These are phyloP conservation scores for Arthrobotrys pseudoclavata DNA, from an alignment of 2,329 filamentous ascomycete genomes.

Conservation along the genomic window DNA sequence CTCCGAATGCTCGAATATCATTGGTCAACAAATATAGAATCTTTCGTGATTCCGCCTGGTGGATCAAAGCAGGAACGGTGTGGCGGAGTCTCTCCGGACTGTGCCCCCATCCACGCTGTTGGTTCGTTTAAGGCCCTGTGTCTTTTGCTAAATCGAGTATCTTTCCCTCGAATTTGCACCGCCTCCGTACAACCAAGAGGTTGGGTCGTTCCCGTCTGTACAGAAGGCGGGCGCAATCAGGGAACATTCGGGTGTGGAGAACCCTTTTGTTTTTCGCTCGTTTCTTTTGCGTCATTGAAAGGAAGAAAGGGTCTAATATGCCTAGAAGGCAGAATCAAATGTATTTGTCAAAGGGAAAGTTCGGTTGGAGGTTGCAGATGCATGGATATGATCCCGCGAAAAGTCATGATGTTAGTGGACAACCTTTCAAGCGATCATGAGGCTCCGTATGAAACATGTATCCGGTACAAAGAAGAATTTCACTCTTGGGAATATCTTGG, in stretches of 20 bases:
- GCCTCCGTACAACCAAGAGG: constrained; percentile 50
- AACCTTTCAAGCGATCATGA: constrained; percentile 22
- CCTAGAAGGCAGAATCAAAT: constrained; percentile 54
- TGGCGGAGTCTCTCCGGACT: constrained; percentile 52
- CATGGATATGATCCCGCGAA: constrained; percentile 43
- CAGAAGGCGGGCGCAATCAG: constrained; percentile 46
- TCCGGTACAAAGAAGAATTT: neutral
- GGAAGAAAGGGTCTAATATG: constrained; percentile 31
- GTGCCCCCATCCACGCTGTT: constrained; percentile 31
- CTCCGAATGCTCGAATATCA: constrained; percentile 12
- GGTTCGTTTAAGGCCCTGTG: constrained; percentile 43
- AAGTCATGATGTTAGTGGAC: constrained; percentile 22
- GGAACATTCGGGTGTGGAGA: constrained; percentile 42
- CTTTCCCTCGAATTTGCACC: constrained; percentile 44
- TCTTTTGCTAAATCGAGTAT: constrained; percentile 56
- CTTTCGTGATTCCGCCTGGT: constrained; percentile 42
- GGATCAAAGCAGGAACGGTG: constrained; percentile 57
- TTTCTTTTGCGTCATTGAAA: constrained; percentile 41
- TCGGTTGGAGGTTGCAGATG: constrained; percentile 33
- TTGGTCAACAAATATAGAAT: constrained; percentile 58
- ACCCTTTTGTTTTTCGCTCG: constrained; percentile 29
- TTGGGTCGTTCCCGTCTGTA: constrained; percentile 57
- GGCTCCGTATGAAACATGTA: constrained; percentile 18
- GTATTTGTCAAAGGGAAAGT: constrained; percentile 48
- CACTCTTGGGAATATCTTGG: neutral